Evolutionary conservation across 305 asterid species (phyloP).

Genomic region (Vinca major): DNA sequence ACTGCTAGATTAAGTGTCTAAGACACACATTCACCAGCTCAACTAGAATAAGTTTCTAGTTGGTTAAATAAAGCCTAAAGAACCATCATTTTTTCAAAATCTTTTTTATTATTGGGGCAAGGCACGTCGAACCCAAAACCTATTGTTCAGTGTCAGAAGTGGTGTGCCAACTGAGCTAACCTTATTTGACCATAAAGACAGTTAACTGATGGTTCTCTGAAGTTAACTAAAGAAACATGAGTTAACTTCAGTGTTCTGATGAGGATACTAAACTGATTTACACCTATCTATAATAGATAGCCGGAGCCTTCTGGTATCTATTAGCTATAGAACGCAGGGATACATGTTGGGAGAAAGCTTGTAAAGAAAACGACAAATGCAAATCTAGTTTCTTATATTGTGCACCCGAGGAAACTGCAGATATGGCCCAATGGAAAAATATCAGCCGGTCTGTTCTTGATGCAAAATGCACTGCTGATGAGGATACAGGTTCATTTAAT

Average conservation of each 20-base stretch:
- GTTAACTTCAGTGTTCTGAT: neutral
- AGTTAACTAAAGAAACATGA: neutral
- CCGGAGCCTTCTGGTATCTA: constrained; percentile 90
- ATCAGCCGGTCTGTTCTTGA: constrained; percentile 41
- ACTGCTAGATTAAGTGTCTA: neutral
- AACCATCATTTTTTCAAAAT: no score
- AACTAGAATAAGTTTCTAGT: neutral
- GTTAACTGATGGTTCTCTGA: no score
- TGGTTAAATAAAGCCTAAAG: neutral
- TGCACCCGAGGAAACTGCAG: constrained; percentile 35
- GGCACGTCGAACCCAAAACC: no score
- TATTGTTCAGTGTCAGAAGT: no score
- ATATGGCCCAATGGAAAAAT: constrained; percentile 47
- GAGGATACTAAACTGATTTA: neutral
- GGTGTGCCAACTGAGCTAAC: no score
- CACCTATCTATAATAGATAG: constrained; percentile 40
- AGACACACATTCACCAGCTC: neutral
- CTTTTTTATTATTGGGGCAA: no score
- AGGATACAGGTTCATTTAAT: constrained; percentile 41
- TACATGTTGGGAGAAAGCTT: constrained; percentile 71
- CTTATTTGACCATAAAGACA: no score
- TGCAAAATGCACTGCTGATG: constrained; percentile 37
- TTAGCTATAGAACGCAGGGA: constrained; percentile 79
- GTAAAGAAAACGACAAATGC: constrained; percentile 38
- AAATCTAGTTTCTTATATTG: constrained; percentile 45